Evolutionary conservation across 176 grass and related monocot species (phyloP), one percentile per base, ranked within the genome.

Genomic region (Oropetium thomaeum): DNA sequence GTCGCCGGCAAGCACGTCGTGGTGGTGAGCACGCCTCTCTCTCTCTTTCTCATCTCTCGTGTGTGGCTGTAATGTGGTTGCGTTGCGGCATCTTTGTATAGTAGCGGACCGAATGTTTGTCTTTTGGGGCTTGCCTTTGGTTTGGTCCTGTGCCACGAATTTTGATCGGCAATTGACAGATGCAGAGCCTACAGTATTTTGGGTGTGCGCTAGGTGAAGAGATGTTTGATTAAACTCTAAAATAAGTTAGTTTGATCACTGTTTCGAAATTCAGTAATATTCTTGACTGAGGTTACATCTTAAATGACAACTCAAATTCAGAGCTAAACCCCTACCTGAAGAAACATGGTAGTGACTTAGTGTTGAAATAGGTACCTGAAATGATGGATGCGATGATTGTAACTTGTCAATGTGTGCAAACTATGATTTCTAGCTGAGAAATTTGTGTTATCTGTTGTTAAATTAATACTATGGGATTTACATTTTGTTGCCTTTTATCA

Each of bases 1-100:
- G 77, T 98, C 28, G 72, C 60, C 6, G 95, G 86, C 32, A 98
- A 92, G 68, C 91, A 92, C 81, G 95, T 98, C 10, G 80, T 97
- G 11, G 73, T 97, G 83, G 90, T 97, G 64, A 69, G 63, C 22
- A 26, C 13, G 19, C n/a, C 22, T 54, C 5, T 25, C 42, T 53
- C 10, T 48, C 13, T 15, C 33, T 42, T 44, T 48, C 13, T 58
- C 20, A 47, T 71, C 65, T n/a, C 66, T 63, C 5, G 8, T 32
- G 60, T 54, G 43, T 31, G 58, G 58, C 31, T 55, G 51, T 5
- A 43, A 20, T 35, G 9, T 1, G 29, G 32, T 82, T 69, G 3
- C 20, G 17, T 55, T 12, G 58, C 28, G 28, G 26, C 30, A 39
- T 6, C 44, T 54, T 33, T 45, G 53, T 7, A 62, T 39, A 30